These are phyloP conservation scores for Xylaria nigripes DNA, from an alignment of 495 filamentous ascomycete genomes.

Conservation along the genomic window DNA sequence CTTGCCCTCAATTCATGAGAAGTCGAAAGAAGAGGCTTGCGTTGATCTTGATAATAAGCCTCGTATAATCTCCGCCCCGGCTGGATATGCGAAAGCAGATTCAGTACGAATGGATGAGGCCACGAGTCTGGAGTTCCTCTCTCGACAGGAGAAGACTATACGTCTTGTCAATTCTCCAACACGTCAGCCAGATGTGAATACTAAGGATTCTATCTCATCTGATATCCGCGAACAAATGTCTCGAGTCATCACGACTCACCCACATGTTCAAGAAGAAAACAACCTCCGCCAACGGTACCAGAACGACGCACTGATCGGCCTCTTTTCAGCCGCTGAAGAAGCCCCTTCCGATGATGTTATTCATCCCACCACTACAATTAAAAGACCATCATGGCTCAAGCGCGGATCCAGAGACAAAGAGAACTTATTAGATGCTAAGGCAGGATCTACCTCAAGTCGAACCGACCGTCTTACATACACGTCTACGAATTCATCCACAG, in stretches of 20 bases:
- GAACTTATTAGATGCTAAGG: constrained; percentile 11
- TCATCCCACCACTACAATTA: constrained; percentile 26
- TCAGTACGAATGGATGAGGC: constrained; percentile 19
- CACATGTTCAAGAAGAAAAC: background rate
- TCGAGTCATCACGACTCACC: constrained; percentile 8
- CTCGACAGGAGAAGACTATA: constrained; percentile 39
- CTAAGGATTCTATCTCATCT: constrained; percentile 23
- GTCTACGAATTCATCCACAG: constrained; percentile 10
- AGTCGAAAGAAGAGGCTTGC: constrained; percentile 23
- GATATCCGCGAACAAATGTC: constrained; percentile 47
- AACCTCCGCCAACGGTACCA: constrained; percentile 17
- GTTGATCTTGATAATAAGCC: constrained; percentile 20
- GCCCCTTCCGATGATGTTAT: background rate
- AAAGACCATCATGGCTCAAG: constrained; percentile 62
- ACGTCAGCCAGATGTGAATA: constrained; percentile 5
- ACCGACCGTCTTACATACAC: constrained; percentile 7
- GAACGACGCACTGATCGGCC: constrained; percentile 13
- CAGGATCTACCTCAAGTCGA: background rate
- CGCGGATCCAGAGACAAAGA: constrained; percentile 41
- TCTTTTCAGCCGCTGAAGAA: background rate
- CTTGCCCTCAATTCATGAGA: constrained; percentile 48
- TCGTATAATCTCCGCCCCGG: constrained; percentile 25
- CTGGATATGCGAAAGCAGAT: constrained; percentile 9
- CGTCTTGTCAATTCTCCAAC: constrained; percentile 39
- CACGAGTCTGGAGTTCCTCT: constrained; percentile 28